A percentile compares a stretch with the other conserved stretches of the same genome.
These are phyloP conservation scores for Linnemannia exigua DNA, from an alignment of 192 early-diverging fungal genomes.

Conservation along the genomic window DNA sequence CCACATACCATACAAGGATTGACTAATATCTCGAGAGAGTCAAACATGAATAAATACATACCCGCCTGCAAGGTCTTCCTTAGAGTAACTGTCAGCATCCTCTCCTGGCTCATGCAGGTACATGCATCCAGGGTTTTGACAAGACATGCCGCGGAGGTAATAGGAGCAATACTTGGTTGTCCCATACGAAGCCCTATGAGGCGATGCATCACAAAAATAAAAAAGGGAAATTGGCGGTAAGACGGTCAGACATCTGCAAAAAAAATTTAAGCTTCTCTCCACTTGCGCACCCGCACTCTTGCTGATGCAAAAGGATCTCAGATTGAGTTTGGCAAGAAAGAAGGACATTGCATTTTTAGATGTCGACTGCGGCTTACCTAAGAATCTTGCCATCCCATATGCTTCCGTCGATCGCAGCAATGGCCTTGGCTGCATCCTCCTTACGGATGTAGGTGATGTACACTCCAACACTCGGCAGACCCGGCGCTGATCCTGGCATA, in stretches of 20 bases:
- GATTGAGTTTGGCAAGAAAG: background rate
- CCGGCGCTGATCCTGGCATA: constrained; percentile 33
- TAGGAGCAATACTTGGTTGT: constrained; percentile 99
- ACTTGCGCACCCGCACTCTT: background rate
- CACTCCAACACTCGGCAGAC: constrained; percentile 79
- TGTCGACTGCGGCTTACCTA: constrained; percentile 63
- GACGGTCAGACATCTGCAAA: background rate
- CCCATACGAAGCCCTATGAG: constrained; percentile 90
- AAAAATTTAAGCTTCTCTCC: background rate
- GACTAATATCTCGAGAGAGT: background rate
- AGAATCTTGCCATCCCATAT: constrained; percentile 88
- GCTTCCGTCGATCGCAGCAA: constrained; percentile 95
- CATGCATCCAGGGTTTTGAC: constrained; percentile 95
- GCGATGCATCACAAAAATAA: background rate
- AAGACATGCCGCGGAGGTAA: constrained; percentile 91
- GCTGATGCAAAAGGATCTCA: background rate
- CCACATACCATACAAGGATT: background rate
- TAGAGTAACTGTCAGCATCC: constrained; percentile 92
- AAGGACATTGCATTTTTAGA: background rate
- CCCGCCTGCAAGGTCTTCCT: constrained; percentile 91
- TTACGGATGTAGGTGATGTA: constrained; percentile 94
- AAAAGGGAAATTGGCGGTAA: background rate
- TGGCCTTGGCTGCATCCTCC: constrained; percentile 93
- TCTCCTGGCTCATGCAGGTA: constrained; percentile 96
- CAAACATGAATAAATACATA: constrained; percentile 38